Evolutionary conservation across 371 early-diverging fungal genomes (phyloP).

Genomic region (Mortierella polycephala): DNA sequence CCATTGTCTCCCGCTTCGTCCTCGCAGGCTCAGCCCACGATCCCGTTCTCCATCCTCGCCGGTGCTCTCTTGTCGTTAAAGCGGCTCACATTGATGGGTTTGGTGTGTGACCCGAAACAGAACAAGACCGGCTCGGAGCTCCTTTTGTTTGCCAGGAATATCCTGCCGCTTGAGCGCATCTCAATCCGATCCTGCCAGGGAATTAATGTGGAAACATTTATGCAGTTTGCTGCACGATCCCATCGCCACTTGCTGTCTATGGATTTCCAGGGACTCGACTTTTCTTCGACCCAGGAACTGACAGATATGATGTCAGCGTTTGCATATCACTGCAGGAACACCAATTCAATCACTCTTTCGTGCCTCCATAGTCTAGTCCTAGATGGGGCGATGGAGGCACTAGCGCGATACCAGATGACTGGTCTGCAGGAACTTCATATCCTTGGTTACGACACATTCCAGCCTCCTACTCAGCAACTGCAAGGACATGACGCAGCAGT

Average conservation of each 20-base stretch:
- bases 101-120: constrained; percentile 32
- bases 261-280: constrained; percentile 45
- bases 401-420: constrained; percentile 8
- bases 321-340: constrained; percentile 37
- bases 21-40: constrained; percentile 27
- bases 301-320: constrained; percentile 34
- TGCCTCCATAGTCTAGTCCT: constrained; percentile 30
- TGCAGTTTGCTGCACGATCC: constrained; percentile 35
- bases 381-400: constrained; percentile 36
- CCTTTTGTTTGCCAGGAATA: constrained; percentile 30
- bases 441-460: constrained; percentile 43
- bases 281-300: constrained; percentile 34
- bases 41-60: constrained; percentile 50
- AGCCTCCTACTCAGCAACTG: constrained; percentile 14
- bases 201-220: constrained; percentile 30
- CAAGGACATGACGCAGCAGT: constrained; percentile 5
- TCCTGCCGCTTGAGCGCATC: constrained; percentile 39
- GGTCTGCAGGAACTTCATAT: constrained; percentile 43
- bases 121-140: constrained; percentile 53
- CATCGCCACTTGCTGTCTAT: constrained; percentile 16
- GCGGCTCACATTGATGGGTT: constrained; percentile 43
- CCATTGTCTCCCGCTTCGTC: not conserved
- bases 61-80: constrained; percentile 39
- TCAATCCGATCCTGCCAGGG: constrained; percentile 49
- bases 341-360: constrained; percentile 42